Base-by-base conservation (phyloP, 306 rosid genomes). In the peach (Prunus persica) region DNA sequence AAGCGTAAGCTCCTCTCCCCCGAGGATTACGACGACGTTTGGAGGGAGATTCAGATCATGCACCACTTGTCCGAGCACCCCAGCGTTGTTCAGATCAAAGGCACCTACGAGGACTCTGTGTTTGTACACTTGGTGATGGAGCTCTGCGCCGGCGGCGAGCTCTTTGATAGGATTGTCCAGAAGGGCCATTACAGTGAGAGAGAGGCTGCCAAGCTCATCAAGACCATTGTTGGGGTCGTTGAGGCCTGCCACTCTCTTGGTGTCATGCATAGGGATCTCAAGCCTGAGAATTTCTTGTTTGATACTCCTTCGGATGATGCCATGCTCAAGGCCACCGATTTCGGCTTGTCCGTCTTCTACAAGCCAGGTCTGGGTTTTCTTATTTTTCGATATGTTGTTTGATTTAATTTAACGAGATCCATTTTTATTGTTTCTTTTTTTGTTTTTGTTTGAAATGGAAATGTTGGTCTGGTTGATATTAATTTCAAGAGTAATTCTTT, bases 1-100 rank as follows among this genome's bases (percentile, higher is more conserved):
- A 93, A 93, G 84, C 86, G 96, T 5, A 93, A 93, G 89, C 91
- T 93, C 15, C 11, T 87, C 45, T 90, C 90, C 75, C 78, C 73
- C 15, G 97, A 90, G 38, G 96, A 93, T 58, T 93, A 87, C 68
- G 97, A 93, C 0, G 96, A 93, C 38, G 97, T 93, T 38, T 93
- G 97, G 96, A 83, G 97, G 58, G 97, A 93, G 94, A 87, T 93
- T 85, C 94, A 93, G 84, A 93, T 93, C 86, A 93, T 93, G 98
- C 98, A 90, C 64, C 98, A 93, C 74, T 77, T 93, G 22, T 90
- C 94, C 0, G 98, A 88, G 66, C 92, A 93, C 30, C 84, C 90
- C 3, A 76, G 78, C 83, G 91, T 93, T 65, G 98, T 93, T 52
- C 91, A 73, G 63, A 93, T 93, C 66, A 86, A 87, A 50, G 98